A percentile compares a stretch with the other conserved stretches of the same genome.
phyloP scores from a whole-genome alignment of 257 asterid genomes.

The Solanum habrochaites region DNA sequence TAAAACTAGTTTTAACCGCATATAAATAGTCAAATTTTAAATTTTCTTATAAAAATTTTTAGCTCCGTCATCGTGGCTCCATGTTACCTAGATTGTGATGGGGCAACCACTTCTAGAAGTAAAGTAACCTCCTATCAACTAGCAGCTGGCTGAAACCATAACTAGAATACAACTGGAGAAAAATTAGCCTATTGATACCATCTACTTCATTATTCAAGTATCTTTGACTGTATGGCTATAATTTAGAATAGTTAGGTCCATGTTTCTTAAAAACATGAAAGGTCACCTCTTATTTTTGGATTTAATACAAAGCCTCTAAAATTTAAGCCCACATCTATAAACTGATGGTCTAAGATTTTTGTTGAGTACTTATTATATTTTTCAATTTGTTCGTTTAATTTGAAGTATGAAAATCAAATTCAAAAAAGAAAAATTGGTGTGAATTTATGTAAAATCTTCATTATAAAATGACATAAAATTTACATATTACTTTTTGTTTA shows the following conservation, averaged over 20 bases:
- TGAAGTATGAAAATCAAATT: background rate
- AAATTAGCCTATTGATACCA: background rate
- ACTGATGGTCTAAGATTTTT: background rate
- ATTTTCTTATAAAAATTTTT: too few relatives aligned
- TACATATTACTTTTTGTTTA: background rate
- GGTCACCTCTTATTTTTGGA: background rate
- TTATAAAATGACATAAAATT: too few relatives aligned
- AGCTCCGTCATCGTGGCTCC: background rate
- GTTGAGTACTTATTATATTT: background rate
- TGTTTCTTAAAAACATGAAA: background rate
- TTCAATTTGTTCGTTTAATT: background rate
- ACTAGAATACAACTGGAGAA: background rate
- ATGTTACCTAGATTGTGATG: background rate
- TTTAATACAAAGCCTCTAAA: background rate
- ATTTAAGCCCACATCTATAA: background rate
- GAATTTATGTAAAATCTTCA: background rate
- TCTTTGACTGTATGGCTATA: background rate
- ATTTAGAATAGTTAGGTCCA: background rate
- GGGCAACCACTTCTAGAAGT: background rate
- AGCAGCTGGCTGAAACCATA: background rate
- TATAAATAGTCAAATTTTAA: too few relatives aligned
- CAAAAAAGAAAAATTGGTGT: fast-evolving
- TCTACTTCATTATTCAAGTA: background rate
- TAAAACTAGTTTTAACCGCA: too few relatives aligned
- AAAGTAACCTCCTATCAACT: background rate